Base-by-base conservation (phyloP, 2,329 filamentous ascomycete genomes). In the Penicillium sp. region DNA sequence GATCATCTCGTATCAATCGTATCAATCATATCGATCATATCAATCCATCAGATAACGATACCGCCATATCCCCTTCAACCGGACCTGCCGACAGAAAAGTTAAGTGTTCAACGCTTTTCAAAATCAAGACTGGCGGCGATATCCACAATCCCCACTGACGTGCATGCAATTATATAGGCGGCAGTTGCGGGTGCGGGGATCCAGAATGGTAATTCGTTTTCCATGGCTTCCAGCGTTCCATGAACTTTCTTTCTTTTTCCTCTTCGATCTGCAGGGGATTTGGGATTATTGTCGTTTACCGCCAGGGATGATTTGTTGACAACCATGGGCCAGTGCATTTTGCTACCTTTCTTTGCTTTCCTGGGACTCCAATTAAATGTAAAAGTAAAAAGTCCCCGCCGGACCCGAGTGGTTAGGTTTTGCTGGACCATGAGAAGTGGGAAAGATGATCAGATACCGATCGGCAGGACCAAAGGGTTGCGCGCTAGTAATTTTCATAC, bases 401-500 rank as follows among this genome's bases (percentile, higher is more conserved):
- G 29, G 29, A 13, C 29, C 29, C 11, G 29, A 31, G 29, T 31
- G 29, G n/a, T 37, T 37, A 16, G 16, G 7, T 2, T 37, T 37
- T 37, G 33, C 13, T 9, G 33, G 33, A n/a, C 16, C 16, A 37
- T 8, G 13, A 37, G 14, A 37, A 5, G 16, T 16, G 8, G 16
- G 13, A 16, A 37, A 13, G 37, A 51, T 57, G 54, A 60, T 60
- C 58, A 57, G 54, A 60, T 60, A 60, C 54, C 54, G 51, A 46
- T 27, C 21, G 19, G 43, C 19, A 21, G 43, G 19, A 26, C 23
- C 43, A 11, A 26, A 8, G 33, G 26, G 26, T 26, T 19, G 19
- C 23, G 21, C 58, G 43, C 58, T 60, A 52, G 59, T 61, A 53
- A 50, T 61, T 58, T 58, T 58, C 59, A 51, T 29, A 33, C 46